Percentiles rank a stretch among this genome's conserved stretches.
Conservation (phyloP, 176 grass and related monocot species). For the Paspalum notatum region DNA sequence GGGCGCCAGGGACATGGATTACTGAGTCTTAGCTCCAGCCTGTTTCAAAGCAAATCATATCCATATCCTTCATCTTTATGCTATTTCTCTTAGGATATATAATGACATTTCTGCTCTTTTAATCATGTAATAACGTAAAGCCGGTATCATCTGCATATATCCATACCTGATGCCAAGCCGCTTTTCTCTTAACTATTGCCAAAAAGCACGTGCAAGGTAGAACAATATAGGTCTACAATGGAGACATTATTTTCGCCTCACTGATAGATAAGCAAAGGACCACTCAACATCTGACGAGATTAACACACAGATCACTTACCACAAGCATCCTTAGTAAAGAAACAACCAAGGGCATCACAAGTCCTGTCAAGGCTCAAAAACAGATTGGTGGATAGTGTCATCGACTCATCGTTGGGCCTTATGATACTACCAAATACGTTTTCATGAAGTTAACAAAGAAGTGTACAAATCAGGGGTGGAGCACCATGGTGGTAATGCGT, state of each 20-base stretch:
- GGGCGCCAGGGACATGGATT: neutral
- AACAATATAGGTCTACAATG: constrained; percentile 65
- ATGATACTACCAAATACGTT: neutral
- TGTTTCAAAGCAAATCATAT: constrained; percentile 1
- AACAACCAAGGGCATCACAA: constrained; percentile 91
- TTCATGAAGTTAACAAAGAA: constrained; percentile 70
- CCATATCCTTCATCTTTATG: neutral
- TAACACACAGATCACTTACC: constrained; percentile 50
- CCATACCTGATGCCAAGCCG: constrained; percentile 71
- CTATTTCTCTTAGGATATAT: neutral
- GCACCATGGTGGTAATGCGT: too few species aligned
- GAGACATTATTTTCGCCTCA: constrained; percentile 11
- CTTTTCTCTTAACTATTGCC: constrained; percentile 71
- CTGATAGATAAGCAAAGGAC: neutral
- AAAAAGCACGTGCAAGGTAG: constrained; percentile 85
- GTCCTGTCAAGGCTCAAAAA: constrained; percentile 52
- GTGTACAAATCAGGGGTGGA: constrained; percentile 53
- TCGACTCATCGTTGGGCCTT: neutral
- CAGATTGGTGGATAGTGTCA: neutral
- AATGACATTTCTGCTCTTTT: neutral
- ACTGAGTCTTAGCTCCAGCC: neutral
- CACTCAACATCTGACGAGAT: constrained; percentile 8
- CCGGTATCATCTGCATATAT: neutral
- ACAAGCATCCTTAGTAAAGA: constrained; percentile 95
- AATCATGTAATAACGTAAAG: neutral